phyloP scores from a whole-genome alignment of 495 filamentous ascomycete genomes.

The Penicillium diatomitis region DNA sequence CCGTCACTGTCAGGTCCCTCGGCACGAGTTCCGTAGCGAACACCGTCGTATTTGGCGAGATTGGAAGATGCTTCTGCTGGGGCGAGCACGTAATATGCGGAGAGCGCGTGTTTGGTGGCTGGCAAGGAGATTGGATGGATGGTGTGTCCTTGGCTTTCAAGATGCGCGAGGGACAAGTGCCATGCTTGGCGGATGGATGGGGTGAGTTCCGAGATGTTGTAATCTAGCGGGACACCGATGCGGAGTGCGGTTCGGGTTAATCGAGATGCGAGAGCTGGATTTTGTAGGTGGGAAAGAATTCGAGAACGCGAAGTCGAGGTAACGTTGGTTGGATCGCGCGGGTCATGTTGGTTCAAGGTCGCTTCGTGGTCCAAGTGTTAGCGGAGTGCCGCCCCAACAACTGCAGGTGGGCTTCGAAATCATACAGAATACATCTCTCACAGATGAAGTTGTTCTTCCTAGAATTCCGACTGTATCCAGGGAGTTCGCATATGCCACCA shows the following conservation, averaged over 20 bases:
- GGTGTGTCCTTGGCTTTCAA: slow-evolving; percentile 55
- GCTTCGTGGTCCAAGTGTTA: slow-evolving; percentile 15
- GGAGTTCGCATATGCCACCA: slow-evolving; percentile 92
- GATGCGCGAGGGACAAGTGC: slow-evolving; percentile 44
- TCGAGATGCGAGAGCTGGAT: slow-evolving; percentile 18
- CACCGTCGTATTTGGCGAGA: slow-evolving; percentile 93
- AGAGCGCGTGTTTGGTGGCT: slow-evolving; percentile 71
- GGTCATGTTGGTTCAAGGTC: slow-evolving; percentile 52
- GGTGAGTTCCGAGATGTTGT: slow-evolving; percentile 77
- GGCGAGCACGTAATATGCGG: slow-evolving; percentile 91
- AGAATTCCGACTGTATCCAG: slow-evolving; percentile 89
- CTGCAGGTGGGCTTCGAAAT: neutral
- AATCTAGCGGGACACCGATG: slow-evolving; percentile 78
- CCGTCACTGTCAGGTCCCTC: slow-evolving; percentile 20
- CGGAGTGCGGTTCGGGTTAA: slow-evolving; percentile 26
- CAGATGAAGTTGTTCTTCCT: slow-evolving; percentile 37
- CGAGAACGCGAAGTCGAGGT: slow-evolving; percentile 39
- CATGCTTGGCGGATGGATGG: slow-evolving; percentile 59
- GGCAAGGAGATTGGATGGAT: slow-evolving; percentile 75
- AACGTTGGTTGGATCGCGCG: slow-evolving; percentile 70
- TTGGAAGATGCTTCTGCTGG: slow-evolving; percentile 95
- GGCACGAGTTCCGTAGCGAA: slow-evolving; percentile 67
- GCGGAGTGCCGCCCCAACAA: neutral
- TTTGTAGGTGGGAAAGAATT: slow-evolving; percentile 22
- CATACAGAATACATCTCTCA: slow-evolving; percentile 49